These are phyloP conservation scores for Fusarium sp. DNA, from an alignment of 2,329 filamentous ascomycete genomes.

Conservation along the genomic window DNA sequence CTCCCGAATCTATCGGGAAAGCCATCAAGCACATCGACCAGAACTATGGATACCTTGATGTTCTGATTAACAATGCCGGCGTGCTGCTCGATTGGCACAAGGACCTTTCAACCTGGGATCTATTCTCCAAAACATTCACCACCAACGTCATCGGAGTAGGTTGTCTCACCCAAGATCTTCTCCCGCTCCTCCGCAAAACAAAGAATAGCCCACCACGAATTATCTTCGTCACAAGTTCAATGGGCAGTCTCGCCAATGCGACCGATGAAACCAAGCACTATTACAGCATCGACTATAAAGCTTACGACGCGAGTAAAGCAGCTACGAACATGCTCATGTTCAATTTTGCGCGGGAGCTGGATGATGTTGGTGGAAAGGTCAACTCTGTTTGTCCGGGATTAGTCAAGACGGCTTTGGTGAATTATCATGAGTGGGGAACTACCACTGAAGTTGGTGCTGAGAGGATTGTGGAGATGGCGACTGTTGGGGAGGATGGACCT, in stretches of 20 bases:
- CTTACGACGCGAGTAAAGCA: conserved; percentile 56
- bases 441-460: conserved; percentile 45
- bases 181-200: conserved; percentile 46
- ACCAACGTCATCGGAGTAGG: conserved; percentile 52
- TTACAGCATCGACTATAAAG: conserved; percentile 46
- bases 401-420: conserved; percentile 47
- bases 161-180: conserved; percentile 41
- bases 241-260: conserved; percentile 48
- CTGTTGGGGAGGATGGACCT: conserved; percentile 44
- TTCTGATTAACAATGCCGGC: conserved; percentile 52
- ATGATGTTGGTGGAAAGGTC: conserved; percentile 46
- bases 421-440: conserved; percentile 18
- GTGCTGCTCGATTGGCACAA: conserved; percentile 43
- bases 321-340: conserved; percentile 55
- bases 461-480: conserved; percentile 47
- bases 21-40: conserved; percentile 39
- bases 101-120: conserved; percentile 43
- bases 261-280: conserved; percentile 43
- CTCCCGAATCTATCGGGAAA: conserved; percentile 42
- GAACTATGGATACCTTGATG: conserved; percentile 47
- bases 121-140: conserved; percentile 52
- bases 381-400: conserved; percentile 53
- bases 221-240: conserved; percentile 52
- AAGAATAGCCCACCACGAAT: conserved; percentile 47
- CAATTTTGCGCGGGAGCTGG: conserved; percentile 48